Conservation (phyloP, 2,329 filamentous ascomycete genomes). For the Stromatinia cepivora region DNA sequence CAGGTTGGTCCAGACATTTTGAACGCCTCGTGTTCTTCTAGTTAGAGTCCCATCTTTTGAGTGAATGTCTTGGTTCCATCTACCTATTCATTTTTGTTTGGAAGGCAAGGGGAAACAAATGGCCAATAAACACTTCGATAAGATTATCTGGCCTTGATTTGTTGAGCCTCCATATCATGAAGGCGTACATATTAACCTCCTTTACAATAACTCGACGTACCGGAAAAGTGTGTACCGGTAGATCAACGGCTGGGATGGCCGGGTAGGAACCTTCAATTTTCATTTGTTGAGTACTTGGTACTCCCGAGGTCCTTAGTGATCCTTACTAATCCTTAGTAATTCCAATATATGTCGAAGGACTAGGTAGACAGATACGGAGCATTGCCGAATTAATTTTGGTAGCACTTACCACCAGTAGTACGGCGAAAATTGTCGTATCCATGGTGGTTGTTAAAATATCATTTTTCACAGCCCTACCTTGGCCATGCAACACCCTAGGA, state of each 20-base stretch:
- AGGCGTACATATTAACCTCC: not conserved
- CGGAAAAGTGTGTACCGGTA: not conserved
- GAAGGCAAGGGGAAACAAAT: too few relatives aligned
- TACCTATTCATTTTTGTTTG: not conserved
- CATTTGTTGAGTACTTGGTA: not conserved
- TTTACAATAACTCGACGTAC: not conserved
- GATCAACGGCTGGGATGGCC: not conserved
- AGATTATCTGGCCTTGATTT: not conserved
- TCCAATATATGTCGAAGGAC: not conserved
- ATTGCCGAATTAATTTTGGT: not conserved
- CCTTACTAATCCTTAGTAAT: not conserved
- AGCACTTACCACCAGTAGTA: constrained; percentile 5
- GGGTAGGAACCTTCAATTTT: not conserved
- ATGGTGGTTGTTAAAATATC: not conserved
- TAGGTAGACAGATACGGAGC: not conserved
- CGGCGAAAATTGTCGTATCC: not conserved
- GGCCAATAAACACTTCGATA: not conserved
- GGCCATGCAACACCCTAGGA: not conserved
- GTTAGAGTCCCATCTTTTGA: not conserved
- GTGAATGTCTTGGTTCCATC: not conserved
- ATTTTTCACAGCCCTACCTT: not conserved
- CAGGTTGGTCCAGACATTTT: not conserved
- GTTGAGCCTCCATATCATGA: not conserved
- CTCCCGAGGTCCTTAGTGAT: not conserved
- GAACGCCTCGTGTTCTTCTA: not conserved